Evolutionary conservation across 495 filamentous ascomycete species (phyloP), one percentile per base, ranked within the genome.

Genomic region (Hypoxylon perforatum): DNA sequence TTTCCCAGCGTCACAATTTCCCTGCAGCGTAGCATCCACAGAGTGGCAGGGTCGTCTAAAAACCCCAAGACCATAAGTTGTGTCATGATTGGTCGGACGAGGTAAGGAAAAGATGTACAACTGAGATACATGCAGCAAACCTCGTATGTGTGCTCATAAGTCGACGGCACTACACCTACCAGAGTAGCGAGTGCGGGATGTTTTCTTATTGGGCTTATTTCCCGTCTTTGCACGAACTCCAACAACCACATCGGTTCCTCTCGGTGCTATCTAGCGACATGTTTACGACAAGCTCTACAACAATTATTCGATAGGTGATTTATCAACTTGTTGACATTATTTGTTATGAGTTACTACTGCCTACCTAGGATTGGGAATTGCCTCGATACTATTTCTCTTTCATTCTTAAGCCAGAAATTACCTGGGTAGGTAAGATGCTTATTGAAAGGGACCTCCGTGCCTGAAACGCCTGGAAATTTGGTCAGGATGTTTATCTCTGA

Each of bases 91-190:
- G 65, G 65, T 22, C 33, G 4, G 44, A 45, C 3, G 44, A 53
- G 35, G 52, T 54, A 48, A 54, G 49, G 48, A 63, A 59, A 48
- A 55, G 30, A 58, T 49, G 33, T 47, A 51, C 53, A 9, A 38
- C 36, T 25, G 17, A 49, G 17, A 55, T 41, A 64, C 21, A 55
- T 69, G 66, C 66, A 69, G 66, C 45, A 45, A 22, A 64, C 61
- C 66, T 69, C 66, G 66, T 69, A 69, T 69, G 61, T 69, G 61
- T 64, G 41, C 35, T 47, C 19, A 44, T 18, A 30, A 17, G 18
- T 39, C 55, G 49, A 46, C 58, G 28, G 5, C 21, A 46, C 39
- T 38, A 30, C 39, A 49, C 42, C 60, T 30, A 68, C 53, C 52
- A 49, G 35, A 57, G 23, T 18, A 22, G 17, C 23, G 21, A 33